phyloP scores from a whole-genome alignment of 371 early-diverging fungal genomes.

The Aphelidium insulamus region DNA sequence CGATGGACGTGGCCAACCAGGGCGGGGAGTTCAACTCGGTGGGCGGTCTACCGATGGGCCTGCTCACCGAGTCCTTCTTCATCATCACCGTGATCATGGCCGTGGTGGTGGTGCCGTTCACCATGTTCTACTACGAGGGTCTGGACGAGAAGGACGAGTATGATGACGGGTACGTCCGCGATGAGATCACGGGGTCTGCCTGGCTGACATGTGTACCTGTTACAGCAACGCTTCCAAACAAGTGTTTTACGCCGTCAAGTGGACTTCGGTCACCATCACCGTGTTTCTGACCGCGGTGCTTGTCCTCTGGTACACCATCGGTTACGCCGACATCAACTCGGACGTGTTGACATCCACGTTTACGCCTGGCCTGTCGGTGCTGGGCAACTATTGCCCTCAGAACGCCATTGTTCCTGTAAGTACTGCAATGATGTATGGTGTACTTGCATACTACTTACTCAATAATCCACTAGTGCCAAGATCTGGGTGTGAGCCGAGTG shows the following conservation, averaged over 20 bases:
- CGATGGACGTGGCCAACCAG: conserved; percentile 33
- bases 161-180: conserved; percentile 6
- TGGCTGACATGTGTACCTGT: background rate
- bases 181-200: background rate
- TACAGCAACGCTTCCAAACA: conserved; percentile 4
- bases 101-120: conserved; percentile 21
- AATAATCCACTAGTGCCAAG: too few relatives aligned
- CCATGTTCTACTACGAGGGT: conserved; percentile 30
- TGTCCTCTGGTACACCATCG: conserved; percentile 15
- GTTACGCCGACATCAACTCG: conserved; percentile 13
- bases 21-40: conserved; percentile 6
- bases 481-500: too few relatives aligned
- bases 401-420: background rate
- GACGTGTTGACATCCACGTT: conserved; percentile 8
- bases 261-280: conserved; percentile 16
- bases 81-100: conserved; percentile 14
- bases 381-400: background rate
- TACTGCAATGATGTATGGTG: too few relatives aligned
- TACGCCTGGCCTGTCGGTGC: conserved; percentile 1
- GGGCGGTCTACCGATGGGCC: conserved; percentile 18
- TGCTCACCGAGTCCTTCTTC: conserved; percentile 17
- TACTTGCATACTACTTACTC: too few relatives aligned
- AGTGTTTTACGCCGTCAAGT: conserved; percentile 22
- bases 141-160: conserved; percentile 13
- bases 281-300: conserved; percentile 11